A percentile compares a stretch with the other conserved stretches of the same genome.
Evolutionary conservation across 495 filamentous ascomycete genomes (phyloP).

Genomic region (Xylaria venustula): DNA sequence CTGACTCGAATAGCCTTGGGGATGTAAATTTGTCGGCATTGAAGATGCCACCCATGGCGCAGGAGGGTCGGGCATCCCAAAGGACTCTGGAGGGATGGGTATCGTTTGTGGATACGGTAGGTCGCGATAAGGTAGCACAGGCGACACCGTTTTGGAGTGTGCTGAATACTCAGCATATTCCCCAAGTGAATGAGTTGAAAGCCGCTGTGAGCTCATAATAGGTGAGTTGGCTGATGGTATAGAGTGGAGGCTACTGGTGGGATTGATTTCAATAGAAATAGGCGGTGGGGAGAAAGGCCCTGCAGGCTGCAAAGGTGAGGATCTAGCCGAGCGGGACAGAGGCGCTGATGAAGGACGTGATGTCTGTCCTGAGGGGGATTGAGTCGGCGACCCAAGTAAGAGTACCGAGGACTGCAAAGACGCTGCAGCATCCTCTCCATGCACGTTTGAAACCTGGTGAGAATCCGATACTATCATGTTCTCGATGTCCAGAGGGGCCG

Average conservation of each 20-base stretch:
- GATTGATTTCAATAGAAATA: constrained; percentile 24
- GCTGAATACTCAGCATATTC: constrained; percentile 13
- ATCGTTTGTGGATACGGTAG: constrained; percentile 27
- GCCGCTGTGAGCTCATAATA: constrained; percentile 25
- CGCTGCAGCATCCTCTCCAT: constrained; percentile 3
- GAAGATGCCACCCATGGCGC: constrained; percentile 24
- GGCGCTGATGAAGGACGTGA: constrained; percentile 16
- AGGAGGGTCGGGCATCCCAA: constrained; percentile 17
- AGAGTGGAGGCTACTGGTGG: constrained; percentile 18
- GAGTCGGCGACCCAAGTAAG: constrained; percentile 8
- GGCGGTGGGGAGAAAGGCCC: constrained; percentile 33
- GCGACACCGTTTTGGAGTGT: background rate
- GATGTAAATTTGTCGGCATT: constrained; percentile 21
- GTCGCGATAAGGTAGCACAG: constrained; percentile 8
- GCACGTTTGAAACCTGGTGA: background rate
- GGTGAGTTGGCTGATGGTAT: constrained; percentile 19
- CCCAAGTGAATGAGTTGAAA: constrained; percentile 10
- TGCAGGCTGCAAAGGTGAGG: constrained; percentile 13
- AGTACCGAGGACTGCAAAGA: constrained; percentile 2
- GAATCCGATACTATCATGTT: constrained; percentile 9
- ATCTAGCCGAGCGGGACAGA: constrained; percentile 21
- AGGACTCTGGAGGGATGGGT: constrained; percentile 12
- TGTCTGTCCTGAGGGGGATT: constrained; percentile 3
- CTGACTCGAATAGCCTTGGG: constrained; percentile 53
- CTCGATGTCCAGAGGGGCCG: constrained; percentile 15